These are phyloP conservation scores for Cenchrus fungigraminus DNA, from an alignment of 176 grass and related monocot species.

Conservation along the genomic window DNA sequence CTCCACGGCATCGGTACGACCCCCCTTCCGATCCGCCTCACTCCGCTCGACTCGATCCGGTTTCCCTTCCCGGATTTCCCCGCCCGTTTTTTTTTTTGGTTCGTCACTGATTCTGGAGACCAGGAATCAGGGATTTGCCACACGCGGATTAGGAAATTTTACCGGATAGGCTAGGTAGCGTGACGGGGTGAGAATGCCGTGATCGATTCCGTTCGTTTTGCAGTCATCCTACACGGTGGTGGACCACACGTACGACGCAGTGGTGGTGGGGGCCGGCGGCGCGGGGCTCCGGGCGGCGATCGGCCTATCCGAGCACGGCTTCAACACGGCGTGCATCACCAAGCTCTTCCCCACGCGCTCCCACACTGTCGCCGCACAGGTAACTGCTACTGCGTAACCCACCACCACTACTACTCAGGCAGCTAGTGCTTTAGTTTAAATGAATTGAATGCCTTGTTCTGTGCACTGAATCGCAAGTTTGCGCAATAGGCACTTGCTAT, in stretches of 20 bases:
- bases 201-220: not conserved
- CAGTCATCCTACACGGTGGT: slow-evolving; percentile 83
- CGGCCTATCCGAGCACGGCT: slow-evolving; percentile 82
- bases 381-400: not conserved
- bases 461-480: too few relatives aligned
- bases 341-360: slow-evolving; percentile 42
- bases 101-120: too few relatives aligned
- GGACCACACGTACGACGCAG: slow-evolving; percentile 82
- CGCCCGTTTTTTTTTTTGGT: not conserved
- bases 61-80: too few relatives aligned
- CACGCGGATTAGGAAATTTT: too few relatives aligned
- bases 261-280: slow-evolving; percentile 16
- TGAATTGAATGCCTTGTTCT: too few relatives aligned
- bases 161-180: not conserved
- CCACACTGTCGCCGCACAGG: slow-evolving; percentile 68
- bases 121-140: too few relatives aligned
- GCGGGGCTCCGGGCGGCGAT: slow-evolving; percentile 75
- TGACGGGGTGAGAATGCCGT: not conserved
- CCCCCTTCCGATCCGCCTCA: not conserved
- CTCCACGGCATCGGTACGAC: slow-evolving; percentile 59
- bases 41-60: too few relatives aligned
- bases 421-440: too few relatives aligned
- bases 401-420: too few relatives aligned
- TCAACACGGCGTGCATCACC: slow-evolving; percentile 88
- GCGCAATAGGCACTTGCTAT: not conserved